These are phyloP conservation scores for Cercospora beticola DNA, from an alignment of 2,329 filamentous ascomycete genomes.

Conservation along the genomic window DNA sequence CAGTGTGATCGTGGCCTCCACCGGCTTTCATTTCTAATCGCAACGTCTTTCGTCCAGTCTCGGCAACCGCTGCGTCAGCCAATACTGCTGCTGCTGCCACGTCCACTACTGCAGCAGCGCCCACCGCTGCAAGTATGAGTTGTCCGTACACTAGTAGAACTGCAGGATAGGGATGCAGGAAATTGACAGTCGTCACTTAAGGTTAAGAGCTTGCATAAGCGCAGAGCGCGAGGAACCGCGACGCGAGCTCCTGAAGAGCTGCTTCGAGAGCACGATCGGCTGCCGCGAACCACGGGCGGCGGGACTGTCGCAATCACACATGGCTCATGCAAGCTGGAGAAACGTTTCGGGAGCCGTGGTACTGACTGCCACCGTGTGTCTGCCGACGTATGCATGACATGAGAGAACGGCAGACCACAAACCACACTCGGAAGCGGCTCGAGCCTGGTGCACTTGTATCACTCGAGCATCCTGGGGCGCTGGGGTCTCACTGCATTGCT, in stretches of 20 bases:
- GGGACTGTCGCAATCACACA: slow-evolving; percentile 14
- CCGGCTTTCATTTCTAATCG: background rate
- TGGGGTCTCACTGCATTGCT: background rate
- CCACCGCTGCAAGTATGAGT: background rate
- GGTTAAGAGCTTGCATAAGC: slow-evolving; percentile 12
- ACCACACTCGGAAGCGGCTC: background rate
- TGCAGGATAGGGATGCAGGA: background rate
- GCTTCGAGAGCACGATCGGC: background rate
- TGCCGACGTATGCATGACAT: slow-evolving; percentile 4
- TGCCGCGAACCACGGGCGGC: background rate
- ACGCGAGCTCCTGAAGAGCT: slow-evolving; percentile 6
- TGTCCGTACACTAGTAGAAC: background rate
- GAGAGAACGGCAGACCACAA: background rate
- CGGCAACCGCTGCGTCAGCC: background rate
- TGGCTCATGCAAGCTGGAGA: background rate
- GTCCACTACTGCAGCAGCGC: background rate
- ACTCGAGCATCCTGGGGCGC: background rate
- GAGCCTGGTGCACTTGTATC: background rate
- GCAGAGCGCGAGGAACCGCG: background rate
- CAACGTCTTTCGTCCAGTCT: background rate
- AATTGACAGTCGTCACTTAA: slow-evolving; percentile 3
- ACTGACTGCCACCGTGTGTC: slow-evolving; percentile 4
- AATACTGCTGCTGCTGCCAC: background rate
- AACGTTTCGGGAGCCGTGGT: slow-evolving; percentile 6
- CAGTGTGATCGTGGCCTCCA: background rate